Evolutionary conservation across 2,329 filamentous ascomycete species (phyloP), one percentile per base, ranked within the genome.

Genomic region (Penicillium expansum): DNA sequence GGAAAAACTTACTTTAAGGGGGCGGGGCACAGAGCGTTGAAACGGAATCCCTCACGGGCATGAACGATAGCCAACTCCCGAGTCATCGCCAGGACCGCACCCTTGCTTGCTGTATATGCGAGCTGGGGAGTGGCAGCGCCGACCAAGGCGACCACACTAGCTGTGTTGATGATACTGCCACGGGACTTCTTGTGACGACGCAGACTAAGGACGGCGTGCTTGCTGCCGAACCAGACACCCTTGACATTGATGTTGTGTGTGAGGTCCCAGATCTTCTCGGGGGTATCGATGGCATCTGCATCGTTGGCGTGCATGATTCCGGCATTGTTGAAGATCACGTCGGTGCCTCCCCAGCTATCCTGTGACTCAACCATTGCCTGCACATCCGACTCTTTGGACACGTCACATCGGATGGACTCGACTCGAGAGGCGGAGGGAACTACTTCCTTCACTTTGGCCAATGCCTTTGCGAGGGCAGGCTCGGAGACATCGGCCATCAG

Each of bases 301-400:
- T 92, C 89, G 56, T 88, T 82, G 47, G 86, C 87, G 78, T 96
- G 92, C 92, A 97, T 97, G 76, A 97, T 97, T 54, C 92, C 92
- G 24, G 92, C 92, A 74, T 97, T 97, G 85, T 97, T 97, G 86
- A 96, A 97, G 68, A 96, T 90, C 71, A 96, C 81, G 73, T 97
- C 92, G 3, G 94, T 77, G 43, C 92, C 92, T 70, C 92, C 92
- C 89, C 90, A 95, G 56, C 84, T 72, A 75, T 97, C 92, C 56
- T 93, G 78, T 10, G 83, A 77, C 65, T 90, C 88, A 51, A 96
- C 81, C 72, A 89, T 85, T 55, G 86, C 85, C 69, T 91, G 79
- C 32, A 97, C 86, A 55, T 94, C 84, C 59, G 83, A 76, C 74
- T 97, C 92, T 69, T 92, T 92, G 73, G 90, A 92, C 53, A 97